Base-by-base conservation (phyloP, 768 basidiomycete species). In the Lactifluus hygrophoroides region DNA sequence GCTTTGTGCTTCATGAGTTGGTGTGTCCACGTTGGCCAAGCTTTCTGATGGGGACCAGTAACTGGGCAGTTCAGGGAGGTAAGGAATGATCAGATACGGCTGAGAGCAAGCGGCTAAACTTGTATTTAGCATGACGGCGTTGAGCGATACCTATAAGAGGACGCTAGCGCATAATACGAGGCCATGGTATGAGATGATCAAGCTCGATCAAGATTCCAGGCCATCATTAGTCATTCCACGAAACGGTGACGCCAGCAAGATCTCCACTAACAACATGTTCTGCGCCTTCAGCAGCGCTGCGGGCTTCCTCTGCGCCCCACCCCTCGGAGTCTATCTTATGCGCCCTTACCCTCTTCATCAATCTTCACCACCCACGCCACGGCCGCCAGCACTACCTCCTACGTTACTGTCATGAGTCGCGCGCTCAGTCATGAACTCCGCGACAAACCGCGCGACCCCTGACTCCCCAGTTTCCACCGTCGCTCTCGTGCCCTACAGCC, bases 401-500 rank as follows among this genome's bases (percentile, higher is more conserved):
- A n/a, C 38, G 9, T 42, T 3, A 17, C 16, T 37, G 6, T 11
- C 27, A 8, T 25, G 45, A 21, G 30, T 58, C 38, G 58, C 53
- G 14, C 67, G 66, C 44, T 73, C 78, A 37, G 81, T 77, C 86
- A 92, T 90, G 65, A 94, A 88, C 65, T 89, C 84, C 2, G 84
- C 83, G 1, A 95, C 76, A 65, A 95, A 95, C 54, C 72, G 73
- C 1, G 84, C 88, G 9, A 94, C 74, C 14, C 76, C 84, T 57
- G 77, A 72, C 70, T 97, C 94, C 1, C 90, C 86, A 4, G 96
- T 81, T 71, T 97, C 94, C 34, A 81, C 81, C 38, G 86, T 79
- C 2, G 92, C 84, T 28, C 90, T 78, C 28, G 78, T 73, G 3
- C 93, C 94, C 94, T 93, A 97, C 16, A 82, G 80, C 91, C 90